Evolutionary conservation across 169 alveolate genomes (phyloP), one percentile per base, ranked within the genome.

Genomic region (Amoebophrya sp.): DNA sequence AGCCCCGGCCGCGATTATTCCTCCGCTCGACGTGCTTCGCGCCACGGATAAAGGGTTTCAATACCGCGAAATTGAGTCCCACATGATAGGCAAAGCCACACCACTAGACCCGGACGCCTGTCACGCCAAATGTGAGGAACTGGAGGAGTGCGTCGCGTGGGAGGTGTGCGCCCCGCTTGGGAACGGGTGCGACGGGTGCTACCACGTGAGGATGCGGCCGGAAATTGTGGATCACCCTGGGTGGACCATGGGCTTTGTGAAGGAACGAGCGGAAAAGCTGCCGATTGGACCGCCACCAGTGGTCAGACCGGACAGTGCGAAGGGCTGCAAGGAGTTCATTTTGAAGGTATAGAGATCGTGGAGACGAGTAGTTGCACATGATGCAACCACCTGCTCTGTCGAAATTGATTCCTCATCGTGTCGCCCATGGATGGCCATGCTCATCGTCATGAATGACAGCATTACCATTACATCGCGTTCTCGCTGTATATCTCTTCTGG

Each of bases 1-100:
- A n/a, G n/a, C n/a, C n/a, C n/a, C n/a, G n/a, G n/a, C n/a, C n/a
- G n/a, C n/a, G n/a, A n/a, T n/a, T n/a, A n/a, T n/a, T n/a, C n/a
- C n/a, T n/a, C n/a, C n/a, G n/a, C n/a, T n/a, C n/a, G n/a, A n/a
- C n/a, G n/a, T n/a, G n/a, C n/a, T n/a, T n/a, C n/a, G n/a, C n/a
- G n/a, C n/a, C n/a, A n/a, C n/a, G n/a, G 83, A 66, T 25, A 66
- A 66, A 25, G 83, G 83, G 83, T 66, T 66, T n/a, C 83, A 66
- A 25, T 66, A 66, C 83, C 83, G 83, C 39, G 35, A 66, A 25
- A 66, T 66, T 25, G 83, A 66, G 35, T 2, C 32, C 35, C 1
- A 66, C 35, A 7, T 66, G 83, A 12, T 66, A 3, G 83, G 83
- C 83, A 66, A 66, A 25, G 83, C 83, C 1, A 66, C 83, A 7